phyloP scores from a whole-genome alignment of 2,329 filamentous ascomycete genomes.

The Apiospora saccharicola region DNA sequence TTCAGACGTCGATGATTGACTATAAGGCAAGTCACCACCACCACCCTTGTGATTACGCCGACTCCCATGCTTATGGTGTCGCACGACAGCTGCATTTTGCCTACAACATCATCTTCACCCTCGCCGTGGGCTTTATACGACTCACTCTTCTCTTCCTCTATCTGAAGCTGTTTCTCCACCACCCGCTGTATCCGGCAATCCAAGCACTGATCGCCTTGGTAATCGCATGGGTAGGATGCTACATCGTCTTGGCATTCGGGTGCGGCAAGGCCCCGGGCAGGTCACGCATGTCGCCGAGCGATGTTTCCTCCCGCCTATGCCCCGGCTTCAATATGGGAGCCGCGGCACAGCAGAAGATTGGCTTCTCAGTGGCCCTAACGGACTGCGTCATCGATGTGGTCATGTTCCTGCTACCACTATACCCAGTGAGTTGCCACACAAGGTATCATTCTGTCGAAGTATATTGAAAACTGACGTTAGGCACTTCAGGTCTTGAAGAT shows the following conservation, averaged over 20 bases:
- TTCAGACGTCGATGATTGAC: background rate
- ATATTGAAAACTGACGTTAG: too few relatives aligned
- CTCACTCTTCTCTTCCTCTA: background rate
- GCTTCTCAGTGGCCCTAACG: slow-evolving; percentile 1
- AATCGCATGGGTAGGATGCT: background rate
- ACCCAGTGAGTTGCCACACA: background rate
- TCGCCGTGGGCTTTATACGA: background rate
- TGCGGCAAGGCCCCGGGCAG: background rate
- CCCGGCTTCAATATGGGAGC: background rate
- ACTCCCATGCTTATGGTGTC: background rate
- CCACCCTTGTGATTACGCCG: background rate
- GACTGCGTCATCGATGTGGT: background rate
- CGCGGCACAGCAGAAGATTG: background rate
- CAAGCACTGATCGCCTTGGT: background rate
- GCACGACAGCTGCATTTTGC: background rate
- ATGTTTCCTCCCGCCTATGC: background rate
- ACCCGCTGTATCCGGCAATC: background rate
- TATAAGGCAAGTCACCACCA: background rate
- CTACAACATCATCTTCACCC: background rate
- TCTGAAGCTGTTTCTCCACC: background rate
- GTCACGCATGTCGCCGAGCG: background rate
- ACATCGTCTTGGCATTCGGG: background rate
- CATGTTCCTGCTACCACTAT: background rate
- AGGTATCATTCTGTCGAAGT: too few relatives aligned
- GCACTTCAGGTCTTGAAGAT: background rate